A percentile compares a stretch with the other conserved stretches of the same genome.
These are phyloP conservation scores for Flaveria ramosissima DNA, from an alignment of 129 eudicot genomes.

Conservation along the genomic window DNA sequence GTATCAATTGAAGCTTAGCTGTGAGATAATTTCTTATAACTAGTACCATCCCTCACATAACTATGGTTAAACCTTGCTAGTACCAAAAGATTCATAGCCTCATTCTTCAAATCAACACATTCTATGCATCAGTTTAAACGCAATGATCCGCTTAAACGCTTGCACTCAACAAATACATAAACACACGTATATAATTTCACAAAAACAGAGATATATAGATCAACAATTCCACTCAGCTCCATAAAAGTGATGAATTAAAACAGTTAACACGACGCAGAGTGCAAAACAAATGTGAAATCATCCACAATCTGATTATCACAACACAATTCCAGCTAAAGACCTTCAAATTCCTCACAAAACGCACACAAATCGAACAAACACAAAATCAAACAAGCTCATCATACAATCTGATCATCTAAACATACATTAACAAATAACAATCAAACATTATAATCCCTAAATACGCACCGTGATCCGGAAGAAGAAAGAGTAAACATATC, in stretches of 20 bases:
- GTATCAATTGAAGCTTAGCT: conserved; percentile 4
- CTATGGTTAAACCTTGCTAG: conserved; percentile 5
- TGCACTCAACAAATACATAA: neutral
- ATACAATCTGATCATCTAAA: conserved; percentile 12
- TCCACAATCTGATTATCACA: neutral
- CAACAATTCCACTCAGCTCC: conserved; percentile 7
- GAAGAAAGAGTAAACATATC: conserved; percentile 75
- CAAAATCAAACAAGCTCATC: conserved; percentile 7
- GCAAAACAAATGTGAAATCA: too few species aligned
- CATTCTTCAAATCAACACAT: conserved; percentile 5
- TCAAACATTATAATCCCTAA: neutral
- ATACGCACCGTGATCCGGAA: conserved; percentile 85
- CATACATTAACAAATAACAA: neutral
- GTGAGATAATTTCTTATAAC: neutral
- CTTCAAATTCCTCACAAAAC: neutral
- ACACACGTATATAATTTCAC: neutral
- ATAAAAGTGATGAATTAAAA: neutral
- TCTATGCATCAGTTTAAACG: neutral
- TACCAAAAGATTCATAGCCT: neutral
- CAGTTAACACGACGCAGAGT: neutral
- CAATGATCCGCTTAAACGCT: conserved; percentile 13
- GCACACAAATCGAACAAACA: conserved; percentile 3
- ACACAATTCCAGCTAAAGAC: neutral
- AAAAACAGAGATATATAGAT: neutral
- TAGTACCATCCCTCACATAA: neutral